Percentiles rank a stretch among this genome's conserved stretches.
phyloP scores from a whole-genome alignment of 192 early-diverging fungal genomes.

The Coemansia asiatica region DNA sequence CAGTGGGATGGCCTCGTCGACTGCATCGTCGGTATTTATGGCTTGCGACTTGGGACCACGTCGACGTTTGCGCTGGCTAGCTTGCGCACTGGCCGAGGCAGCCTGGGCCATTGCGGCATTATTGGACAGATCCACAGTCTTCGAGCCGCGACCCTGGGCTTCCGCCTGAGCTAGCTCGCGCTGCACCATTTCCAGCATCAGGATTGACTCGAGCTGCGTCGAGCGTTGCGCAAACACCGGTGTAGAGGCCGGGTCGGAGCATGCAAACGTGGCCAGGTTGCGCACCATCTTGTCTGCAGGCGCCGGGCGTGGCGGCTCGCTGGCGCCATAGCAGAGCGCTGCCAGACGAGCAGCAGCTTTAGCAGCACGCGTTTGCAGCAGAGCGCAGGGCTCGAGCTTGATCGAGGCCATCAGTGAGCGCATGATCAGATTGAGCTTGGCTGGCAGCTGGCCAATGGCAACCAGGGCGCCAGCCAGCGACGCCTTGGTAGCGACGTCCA shows the following conservation, averaged over 20 bases:
- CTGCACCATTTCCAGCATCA: constrained; percentile 51
- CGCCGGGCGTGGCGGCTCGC: constrained; percentile 18
- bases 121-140: not conserved
- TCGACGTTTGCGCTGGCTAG: constrained; percentile 39
- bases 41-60: not conserved
- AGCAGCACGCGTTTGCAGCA: constrained; percentile 62
- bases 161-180: constrained; percentile 27
- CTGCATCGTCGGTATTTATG: not conserved
- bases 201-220: constrained; percentile 24
- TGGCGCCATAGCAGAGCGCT: constrained; percentile 26
- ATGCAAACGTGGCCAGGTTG: constrained; percentile 83
- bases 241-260: constrained; percentile 74
- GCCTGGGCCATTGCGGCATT: constrained; percentile 42
- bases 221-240: constrained; percentile 60
- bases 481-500: constrained; percentile 61
- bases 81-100: constrained; percentile 40
- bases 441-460: constrained; percentile 71
- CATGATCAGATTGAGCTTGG: constrained; percentile 81
- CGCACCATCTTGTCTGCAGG: constrained; percentile 86
- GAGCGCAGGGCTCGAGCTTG: constrained; percentile 61
- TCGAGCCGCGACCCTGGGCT: not conserved
- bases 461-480: constrained; percentile 80
- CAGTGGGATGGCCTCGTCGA: constrained; percentile 26
- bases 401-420: constrained; percentile 85
- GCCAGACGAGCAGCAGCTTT: constrained; percentile 54